Percentiles rank a stretch among this genome's conserved stretches.
Conservation (phyloP, 257 asterid species). For the Linderniella brevidens region DNA sequence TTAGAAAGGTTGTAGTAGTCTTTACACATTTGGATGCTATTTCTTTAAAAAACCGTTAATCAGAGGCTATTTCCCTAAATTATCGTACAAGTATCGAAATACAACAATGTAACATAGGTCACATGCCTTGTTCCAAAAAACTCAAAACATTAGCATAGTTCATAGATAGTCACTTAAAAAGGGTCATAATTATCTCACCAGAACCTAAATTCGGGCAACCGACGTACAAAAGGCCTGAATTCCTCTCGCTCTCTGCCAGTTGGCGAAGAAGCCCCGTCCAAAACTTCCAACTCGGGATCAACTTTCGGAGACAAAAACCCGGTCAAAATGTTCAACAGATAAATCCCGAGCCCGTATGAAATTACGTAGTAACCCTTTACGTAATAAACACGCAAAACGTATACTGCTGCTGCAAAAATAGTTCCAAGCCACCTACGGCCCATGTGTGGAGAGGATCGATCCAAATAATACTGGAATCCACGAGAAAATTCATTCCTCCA, state of each 20-base stretch:
- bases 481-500: slow-evolving; percentile 34
- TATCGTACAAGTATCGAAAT: too few species aligned
- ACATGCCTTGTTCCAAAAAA: too few species aligned
- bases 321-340: slow-evolving; percentile 46
- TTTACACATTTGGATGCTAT: too few species aligned
- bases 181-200: slow-evolving; percentile 27
- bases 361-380: slow-evolving; percentile 35
- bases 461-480: slow-evolving; percentile 35
- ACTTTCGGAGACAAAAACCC: slow-evolving; percentile 51
- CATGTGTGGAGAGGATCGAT: slow-evolving; percentile 35
- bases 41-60: too few species aligned
- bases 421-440: slow-evolving; percentile 44
- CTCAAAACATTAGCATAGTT: too few species aligned
- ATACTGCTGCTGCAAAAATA: slow-evolving; percentile 32
- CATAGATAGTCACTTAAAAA: too few species aligned
- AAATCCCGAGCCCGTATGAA: slow-evolving; percentile 43
- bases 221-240: slow-evolving; percentile 38
- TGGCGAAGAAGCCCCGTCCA: slow-evolving; percentile 40
- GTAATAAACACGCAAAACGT: slow-evolving; percentile 32
- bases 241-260: slow-evolving; percentile 25
- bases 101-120: too few species aligned
- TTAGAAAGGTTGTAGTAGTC: too few species aligned
- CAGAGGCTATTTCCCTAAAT: too few species aligned
- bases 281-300: slow-evolving; percentile 42
- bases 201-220: slow-evolving; percentile 50